Conservation (phyloP, 768 basidiomycete genomes). For the Naematelia aurantialba region DNA sequence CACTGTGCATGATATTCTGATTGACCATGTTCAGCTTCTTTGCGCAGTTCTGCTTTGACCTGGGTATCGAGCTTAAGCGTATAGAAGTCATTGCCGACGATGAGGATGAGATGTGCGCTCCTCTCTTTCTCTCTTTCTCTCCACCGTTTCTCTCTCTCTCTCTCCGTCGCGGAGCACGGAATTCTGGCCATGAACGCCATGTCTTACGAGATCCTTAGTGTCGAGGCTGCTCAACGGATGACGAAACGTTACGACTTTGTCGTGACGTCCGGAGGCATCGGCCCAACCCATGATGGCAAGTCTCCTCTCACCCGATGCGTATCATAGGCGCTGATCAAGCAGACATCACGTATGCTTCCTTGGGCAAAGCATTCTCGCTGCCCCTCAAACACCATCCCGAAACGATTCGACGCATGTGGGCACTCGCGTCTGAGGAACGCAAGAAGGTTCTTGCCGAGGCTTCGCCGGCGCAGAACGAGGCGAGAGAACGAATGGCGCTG, state of each 20-base stretch:
- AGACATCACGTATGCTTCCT: slow-evolving; percentile 83
- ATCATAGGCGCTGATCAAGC: neutral
- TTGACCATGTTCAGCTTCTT: slow-evolving; percentile 60
- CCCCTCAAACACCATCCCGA: slow-evolving; percentile 70
- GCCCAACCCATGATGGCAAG: slow-evolving; percentile 82
- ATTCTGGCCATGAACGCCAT: neutral
- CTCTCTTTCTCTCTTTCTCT: neutral
- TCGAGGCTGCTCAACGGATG: slow-evolving; percentile 80
- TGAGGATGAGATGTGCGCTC: slow-evolving; percentile 76
- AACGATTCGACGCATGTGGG: slow-evolving; percentile 69
- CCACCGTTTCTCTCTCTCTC: too few relatives aligned
- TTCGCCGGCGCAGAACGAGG: slow-evolving; percentile 68
- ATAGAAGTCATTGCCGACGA: slow-evolving; percentile 90
- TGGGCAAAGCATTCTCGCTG: slow-evolving; percentile 76
- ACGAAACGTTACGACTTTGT: slow-evolving; percentile 81
- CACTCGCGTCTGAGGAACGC: slow-evolving; percentile 52
- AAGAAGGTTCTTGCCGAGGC: slow-evolving; percentile 61
- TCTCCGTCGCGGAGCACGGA: too few relatives aligned
- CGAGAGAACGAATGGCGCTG: slow-evolving; percentile 81
- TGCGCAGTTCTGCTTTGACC: slow-evolving; percentile 81
- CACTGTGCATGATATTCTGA: neutral
- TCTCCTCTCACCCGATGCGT: neutral
- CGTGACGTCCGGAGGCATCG: slow-evolving; percentile 85
- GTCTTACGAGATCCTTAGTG: slow-evolving; percentile 53
- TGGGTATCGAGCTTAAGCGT: slow-evolving; percentile 62